phyloP scores from a whole-genome alignment of 1,139 yeast species.

The Geotrichum klebahnii region DNA sequence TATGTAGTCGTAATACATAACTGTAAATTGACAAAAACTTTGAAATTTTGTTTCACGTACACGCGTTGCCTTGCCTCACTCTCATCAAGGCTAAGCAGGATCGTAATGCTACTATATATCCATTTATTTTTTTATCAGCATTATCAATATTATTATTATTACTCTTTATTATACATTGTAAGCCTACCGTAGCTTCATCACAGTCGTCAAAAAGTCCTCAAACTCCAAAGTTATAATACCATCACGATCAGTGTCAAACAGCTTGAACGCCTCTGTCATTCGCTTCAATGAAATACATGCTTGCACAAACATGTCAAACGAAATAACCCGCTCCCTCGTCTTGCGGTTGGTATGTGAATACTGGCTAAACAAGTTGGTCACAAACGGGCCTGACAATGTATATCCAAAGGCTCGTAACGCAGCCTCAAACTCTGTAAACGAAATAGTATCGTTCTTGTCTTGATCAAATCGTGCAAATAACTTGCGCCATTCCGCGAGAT shows the following conservation, averaged over 20 bases:
- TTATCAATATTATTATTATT: too few species aligned
- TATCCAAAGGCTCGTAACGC: constrained; percentile 71
- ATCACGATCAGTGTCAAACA: constrained; percentile 68
- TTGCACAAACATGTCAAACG: constrained; percentile 81
- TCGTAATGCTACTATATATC: too few species aligned
- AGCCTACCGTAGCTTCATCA: constrained; percentile 41
- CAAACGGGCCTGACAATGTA: constrained; percentile 58
- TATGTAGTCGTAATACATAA: too few species aligned
- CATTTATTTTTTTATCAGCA: too few species aligned
- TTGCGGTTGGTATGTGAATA: constrained; percentile 47
- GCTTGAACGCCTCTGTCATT: constrained; percentile 73
- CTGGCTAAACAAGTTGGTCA: constrained; percentile 56
- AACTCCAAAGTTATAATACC: constrained; percentile 75
- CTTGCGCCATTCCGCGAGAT: constrained; percentile 66
- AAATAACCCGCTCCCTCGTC: constrained; percentile 53
- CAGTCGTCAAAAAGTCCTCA: constrained; percentile 71
- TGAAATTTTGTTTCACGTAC: too few species aligned
- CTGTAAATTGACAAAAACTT: too few species aligned
- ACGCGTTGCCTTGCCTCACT: too few species aligned
- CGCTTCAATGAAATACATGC: constrained; percentile 71
- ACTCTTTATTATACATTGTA: too few species aligned
- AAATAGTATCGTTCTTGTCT: constrained; percentile 58
- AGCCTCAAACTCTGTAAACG: constrained; percentile 62
- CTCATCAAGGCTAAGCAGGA: too few species aligned
- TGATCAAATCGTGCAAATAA: constrained; percentile 61